Evolutionary conservation across 169 alveolate genomes (phyloP).

Genomic region (Plasmodium inui): DNA sequence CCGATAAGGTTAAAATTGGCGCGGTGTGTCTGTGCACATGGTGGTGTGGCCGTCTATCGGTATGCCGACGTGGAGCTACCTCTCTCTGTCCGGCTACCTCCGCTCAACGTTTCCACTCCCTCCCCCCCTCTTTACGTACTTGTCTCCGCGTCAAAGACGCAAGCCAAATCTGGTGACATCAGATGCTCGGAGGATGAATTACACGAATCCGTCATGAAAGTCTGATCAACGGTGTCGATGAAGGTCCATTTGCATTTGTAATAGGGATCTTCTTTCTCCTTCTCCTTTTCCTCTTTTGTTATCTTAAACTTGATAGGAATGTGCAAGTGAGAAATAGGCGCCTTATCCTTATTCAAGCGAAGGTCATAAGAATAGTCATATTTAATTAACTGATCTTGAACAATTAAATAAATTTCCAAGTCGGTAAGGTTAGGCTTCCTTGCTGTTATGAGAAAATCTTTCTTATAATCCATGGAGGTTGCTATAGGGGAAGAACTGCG

Average conservation of each 20-base stretch:
- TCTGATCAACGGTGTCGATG: slow-evolving; percentile 34
- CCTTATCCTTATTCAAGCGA: slow-evolving; percentile 77
- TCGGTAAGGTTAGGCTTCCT: slow-evolving; percentile 81
- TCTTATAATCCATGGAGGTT: slow-evolving; percentile 71
- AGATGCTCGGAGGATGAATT: slow-evolving; percentile 17
- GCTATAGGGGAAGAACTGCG: slow-evolving; percentile 72
- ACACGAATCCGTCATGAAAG: slow-evolving; percentile 1
- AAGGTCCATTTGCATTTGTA: slow-evolving; percentile 62
- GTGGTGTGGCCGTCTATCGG: background rate
- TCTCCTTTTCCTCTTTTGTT: slow-evolving; percentile 48
- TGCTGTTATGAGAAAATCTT: slow-evolving; percentile 80
- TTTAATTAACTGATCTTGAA: slow-evolving; percentile 77
- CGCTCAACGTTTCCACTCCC: background rate
- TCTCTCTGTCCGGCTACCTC: background rate
- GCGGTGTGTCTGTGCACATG: background rate
- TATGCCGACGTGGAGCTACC: background rate
- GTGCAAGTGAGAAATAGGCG: slow-evolving; percentile 60
- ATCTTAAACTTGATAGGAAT: slow-evolving; percentile 43
- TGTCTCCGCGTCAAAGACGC: slow-evolving; percentile 66
- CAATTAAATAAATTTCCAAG: slow-evolving; percentile 70
- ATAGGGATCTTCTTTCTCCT: slow-evolving; percentile 29
- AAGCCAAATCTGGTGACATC: slow-evolving; percentile 61
- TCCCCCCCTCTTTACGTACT: background rate
- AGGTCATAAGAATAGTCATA: slow-evolving; percentile 79
- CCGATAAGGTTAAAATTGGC: background rate